Evolutionary conservation across 345 rosid species (phyloP), one percentile per base, ranked within the genome.

Genomic region (Odontarrhena argentea): DNA sequence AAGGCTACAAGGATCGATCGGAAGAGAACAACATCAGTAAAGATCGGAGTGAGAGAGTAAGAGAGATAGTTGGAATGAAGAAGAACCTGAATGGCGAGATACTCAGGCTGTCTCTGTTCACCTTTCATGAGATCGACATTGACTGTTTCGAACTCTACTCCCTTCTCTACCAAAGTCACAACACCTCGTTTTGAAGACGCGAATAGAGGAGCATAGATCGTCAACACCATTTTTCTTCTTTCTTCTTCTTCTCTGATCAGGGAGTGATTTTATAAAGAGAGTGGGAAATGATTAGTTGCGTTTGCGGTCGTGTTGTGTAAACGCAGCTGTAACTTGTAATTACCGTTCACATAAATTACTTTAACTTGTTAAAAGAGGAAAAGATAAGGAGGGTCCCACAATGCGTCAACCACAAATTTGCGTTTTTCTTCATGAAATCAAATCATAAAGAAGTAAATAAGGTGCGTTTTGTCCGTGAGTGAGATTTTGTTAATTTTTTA

Each of bases 81-180:
- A 45, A 2, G 8, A 63, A 87, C 95, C 91, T 84, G 91, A 11
- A 87, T 68, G 7, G 82, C 76, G 37, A 88, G 78, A 53, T 36
- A 84, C 4, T 84, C 83, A 11, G 92, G 87, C 25, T 10, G 36
- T 18, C 40, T 77, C n/a, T 85, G 82, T 71, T 89, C 92, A 38
- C 87, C 86, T 57, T 85, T 86, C 56, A 77, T 2, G 64, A 83
- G 78, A 81, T 83, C 84, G 46, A 89, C 68, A 1, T 81, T 69
- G 14, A 79, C 84, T 4, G 87, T 79, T 53, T 89, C 88, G 41
- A 85, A 85, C 8, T 74, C 69, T 7, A 86, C 42, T 6, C 74
- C 88, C 73, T 85, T 86, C 77, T 86, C 92, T 4, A 79, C 32
- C 5, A 79, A 38, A 6, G 71, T 63, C 26, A 76, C 68, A 0